Evolutionary conservation across 805 yeast genomes (phyloP), one percentile per base, ranked within the genome.

Genomic region (Nakazawaea ambrosiae): DNA sequence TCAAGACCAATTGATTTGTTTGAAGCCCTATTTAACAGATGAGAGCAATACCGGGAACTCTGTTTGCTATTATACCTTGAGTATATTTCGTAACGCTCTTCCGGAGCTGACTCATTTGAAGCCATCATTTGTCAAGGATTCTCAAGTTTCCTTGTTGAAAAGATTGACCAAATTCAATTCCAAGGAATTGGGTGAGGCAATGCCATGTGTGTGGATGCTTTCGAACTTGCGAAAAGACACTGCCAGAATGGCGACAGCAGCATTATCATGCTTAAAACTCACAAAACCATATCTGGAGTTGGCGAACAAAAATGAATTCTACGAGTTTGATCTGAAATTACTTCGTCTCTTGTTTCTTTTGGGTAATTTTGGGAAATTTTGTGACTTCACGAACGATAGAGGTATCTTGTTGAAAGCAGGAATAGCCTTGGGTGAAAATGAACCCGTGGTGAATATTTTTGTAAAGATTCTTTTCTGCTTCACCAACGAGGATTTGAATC

Each of bases 351-450:
- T 87, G 2, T 73, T 72, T 47, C 57, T 87, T 17, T 52, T 84
- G 4, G 89, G 95, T 0, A 70, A 73, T 30, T 75, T 87, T 58
- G 94, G 89, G 0, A 66, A 80, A 32, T 71, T 69, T 45, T 83
- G 92, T 45, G 58, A 73, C n/a, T 68, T 85, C 39, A 82, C 76
- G 38, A 54, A 51, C 4, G 57, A 64, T 33, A 50, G 68, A 12
- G 55, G 52, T 0, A 36, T 64, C 1, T 75, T 78, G 44, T 24
- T 55, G 11, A 53, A 53, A 7, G 50, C 70, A 17, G 51, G 51
- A 2, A 32, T 75, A 11, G 70, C 70, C 1, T 48, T 75, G 44
- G 67, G 64, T 33, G 63, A 60, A 0, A 67, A 62, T 6, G 90
- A 80, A 45, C 64, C 81, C 1, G 62, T 80, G 1, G 59, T 68